Evolutionary conservation across 306 rosid species (phyloP).

Genomic region (Fragaria nilgerrensis): DNA sequence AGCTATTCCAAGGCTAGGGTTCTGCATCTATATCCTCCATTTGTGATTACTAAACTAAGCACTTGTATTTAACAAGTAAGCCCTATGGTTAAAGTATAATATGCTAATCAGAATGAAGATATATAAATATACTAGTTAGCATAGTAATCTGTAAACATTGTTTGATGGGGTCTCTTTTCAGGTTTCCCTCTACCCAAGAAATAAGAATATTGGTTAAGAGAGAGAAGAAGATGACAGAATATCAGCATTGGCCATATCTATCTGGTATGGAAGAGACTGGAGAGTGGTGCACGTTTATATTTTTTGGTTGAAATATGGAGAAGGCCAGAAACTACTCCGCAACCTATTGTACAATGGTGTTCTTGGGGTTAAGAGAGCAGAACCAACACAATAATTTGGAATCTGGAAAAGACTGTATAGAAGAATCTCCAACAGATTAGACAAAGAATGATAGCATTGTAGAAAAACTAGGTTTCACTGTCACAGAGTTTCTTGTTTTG

Average conservation of each 20-base stretch:
- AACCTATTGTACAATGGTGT: background rate
- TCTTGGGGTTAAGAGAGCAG: background rate
- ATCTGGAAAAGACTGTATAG: background rate
- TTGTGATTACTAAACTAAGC: slow-evolving; percentile 30
- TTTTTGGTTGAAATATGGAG: background rate
- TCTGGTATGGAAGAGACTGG: background rate
- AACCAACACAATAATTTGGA: background rate
- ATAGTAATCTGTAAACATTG: slow-evolving; percentile 41
- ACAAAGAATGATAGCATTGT: background rate
- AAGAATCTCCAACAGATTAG: background rate
- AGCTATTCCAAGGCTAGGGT: slow-evolving; percentile 33
- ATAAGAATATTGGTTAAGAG: slow-evolving; percentile 33
- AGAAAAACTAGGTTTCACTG: background rate
- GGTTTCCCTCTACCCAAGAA: slow-evolving; percentile 44
- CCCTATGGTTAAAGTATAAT: slow-evolving; percentile 7
- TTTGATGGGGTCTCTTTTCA: slow-evolving; percentile 48
- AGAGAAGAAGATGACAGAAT: background rate
- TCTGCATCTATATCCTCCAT: slow-evolving; percentile 21
- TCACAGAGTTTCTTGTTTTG: background rate
- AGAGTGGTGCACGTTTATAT: background rate
- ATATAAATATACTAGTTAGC: slow-evolving; percentile 19
- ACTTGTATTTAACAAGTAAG: slow-evolving; percentile 13
- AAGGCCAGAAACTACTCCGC: background rate
- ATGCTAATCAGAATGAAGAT: slow-evolving; percentile 17
- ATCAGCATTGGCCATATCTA: slow-evolving; percentile 15